These are phyloP conservation scores for Diaporthe sp. DNA, from an alignment of 2,329 filamentous ascomycete genomes.

Conservation along the genomic window DNA sequence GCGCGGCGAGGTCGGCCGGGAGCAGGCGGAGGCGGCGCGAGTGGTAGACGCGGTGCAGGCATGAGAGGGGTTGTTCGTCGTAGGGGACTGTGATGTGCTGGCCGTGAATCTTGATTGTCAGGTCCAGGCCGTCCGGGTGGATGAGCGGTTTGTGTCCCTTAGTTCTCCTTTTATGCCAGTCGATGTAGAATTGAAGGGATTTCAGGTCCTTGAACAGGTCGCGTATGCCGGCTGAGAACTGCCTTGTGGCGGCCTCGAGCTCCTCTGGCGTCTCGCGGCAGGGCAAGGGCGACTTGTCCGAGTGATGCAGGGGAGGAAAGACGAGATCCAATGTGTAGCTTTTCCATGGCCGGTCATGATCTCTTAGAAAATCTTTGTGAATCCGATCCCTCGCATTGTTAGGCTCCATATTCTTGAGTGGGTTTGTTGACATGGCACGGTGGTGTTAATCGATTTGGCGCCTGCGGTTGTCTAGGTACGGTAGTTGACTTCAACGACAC, in stretches of 20 bases:
- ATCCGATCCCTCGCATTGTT: not conserved
- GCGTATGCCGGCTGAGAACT: conserved; percentile 42
- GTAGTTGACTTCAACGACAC: no score
- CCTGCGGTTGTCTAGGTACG: not conserved
- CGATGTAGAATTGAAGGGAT: not conserved
- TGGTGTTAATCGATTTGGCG: not conserved
- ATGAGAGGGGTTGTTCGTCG: not conserved
- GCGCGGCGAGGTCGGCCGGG: not conserved
- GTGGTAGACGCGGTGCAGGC: conserved; percentile 11
- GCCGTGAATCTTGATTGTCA: not conserved
- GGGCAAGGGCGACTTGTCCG: conserved; percentile 29
- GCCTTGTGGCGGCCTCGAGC: conserved; percentile 41
- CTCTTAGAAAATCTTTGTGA: not conserved
- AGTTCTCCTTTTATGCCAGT: not conserved
- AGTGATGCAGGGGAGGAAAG: conserved; percentile 35
- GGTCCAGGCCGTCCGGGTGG: conserved; percentile 37
- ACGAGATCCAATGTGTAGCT: not conserved
- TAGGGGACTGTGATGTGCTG: conserved; percentile 3
- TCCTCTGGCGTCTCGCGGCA: conserved; percentile 41
- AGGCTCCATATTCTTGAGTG: not conserved
- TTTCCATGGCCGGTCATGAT: not conserved
- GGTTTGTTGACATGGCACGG: not conserved
- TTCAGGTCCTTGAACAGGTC: conserved; percentile 37
- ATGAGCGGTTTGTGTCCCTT: conserved; percentile 16
- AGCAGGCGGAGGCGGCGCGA: conserved; percentile 12